Evolutionary conservation across 2,329 filamentous ascomycete species (phyloP).

Genomic region (Allantophomopsis cytisporea): DNA sequence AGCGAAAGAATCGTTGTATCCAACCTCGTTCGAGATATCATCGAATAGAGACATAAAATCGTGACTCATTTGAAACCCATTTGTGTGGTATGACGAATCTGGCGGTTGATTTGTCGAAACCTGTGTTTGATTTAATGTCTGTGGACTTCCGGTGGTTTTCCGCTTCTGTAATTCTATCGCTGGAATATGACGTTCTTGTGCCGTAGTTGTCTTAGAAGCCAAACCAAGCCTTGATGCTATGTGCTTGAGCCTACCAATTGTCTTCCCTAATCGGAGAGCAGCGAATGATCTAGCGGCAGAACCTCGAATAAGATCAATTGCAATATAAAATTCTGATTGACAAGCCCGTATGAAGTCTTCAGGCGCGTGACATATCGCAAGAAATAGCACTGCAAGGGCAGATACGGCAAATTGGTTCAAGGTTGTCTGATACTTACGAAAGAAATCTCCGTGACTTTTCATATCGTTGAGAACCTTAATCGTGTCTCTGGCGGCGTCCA

Average conservation of each 20-base stretch:
- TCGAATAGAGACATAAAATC: conserved; percentile 1
- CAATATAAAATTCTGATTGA: conserved; percentile 56
- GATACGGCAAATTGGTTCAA: conserved; percentile 57
- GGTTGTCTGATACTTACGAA: conserved; percentile 46
- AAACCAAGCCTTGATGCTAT: conserved; percentile 48
- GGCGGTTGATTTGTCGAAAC: not conserved
- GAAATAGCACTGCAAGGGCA: conserved; percentile 47
- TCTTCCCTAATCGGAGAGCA: conserved; percentile 49
- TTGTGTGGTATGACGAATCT: not conserved
- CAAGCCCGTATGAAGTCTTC: conserved; percentile 43
- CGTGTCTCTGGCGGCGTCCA: conserved; percentile 52
- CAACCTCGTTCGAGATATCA: not conserved
- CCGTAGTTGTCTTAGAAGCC: not conserved
- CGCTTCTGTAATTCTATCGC: too few species aligned
- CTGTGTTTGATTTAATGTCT: not conserved
- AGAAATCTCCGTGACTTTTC: conserved; percentile 49
- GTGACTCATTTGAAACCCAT: not conserved
- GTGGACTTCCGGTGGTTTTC: too few species aligned
- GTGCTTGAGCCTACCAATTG: conserved; percentile 47
- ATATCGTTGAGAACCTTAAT: conserved; percentile 45
- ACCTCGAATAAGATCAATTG: conserved; percentile 46
- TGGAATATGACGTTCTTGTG: not conserved
- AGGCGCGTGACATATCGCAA: conserved; percentile 51
- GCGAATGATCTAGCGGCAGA: conserved; percentile 48
- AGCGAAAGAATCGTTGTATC: too few species aligned